phyloP scores from a whole-genome alignment of 2,329 filamentous ascomycete genomes.

The Trichoderma polysporum region DNA sequence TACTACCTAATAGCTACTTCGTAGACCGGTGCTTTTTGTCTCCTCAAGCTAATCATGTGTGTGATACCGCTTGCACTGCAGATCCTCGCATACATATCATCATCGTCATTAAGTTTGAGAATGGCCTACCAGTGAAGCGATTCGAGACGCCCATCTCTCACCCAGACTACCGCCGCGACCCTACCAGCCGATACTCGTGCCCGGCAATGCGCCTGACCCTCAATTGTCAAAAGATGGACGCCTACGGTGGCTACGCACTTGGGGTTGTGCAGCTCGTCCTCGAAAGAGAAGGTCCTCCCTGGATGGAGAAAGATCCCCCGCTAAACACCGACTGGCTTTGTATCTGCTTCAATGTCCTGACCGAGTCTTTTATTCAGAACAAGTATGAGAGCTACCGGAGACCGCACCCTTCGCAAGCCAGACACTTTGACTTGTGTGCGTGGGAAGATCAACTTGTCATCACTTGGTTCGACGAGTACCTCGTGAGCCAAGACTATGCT shows the following conservation, averaged over 20 bases:
- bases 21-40: too few relatives aligned
- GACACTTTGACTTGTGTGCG: conserved; percentile 16
- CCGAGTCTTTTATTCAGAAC: conserved; percentile 14
- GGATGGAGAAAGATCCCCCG: neutral
- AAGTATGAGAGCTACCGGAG: conserved; percentile 10
- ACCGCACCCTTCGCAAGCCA: conserved; percentile 15
- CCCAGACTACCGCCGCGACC: conserved; percentile 15
- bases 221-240: conserved; percentile 14
- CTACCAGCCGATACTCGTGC: conserved; percentile 16
- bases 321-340: conserved; percentile 14
- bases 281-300: neutral
- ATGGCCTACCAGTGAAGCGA: conserved; percentile 5
- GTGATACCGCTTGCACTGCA: neutral
- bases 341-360: conserved; percentile 21
- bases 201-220: conserved; percentile 19
- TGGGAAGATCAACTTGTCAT: conserved; percentile 22
- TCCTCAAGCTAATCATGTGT: neutral
- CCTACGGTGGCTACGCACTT: conserved; percentile 13
- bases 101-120: conserved; percentile 17
- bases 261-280: conserved; percentile 19
- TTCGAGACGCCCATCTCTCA: conserved; percentile 17
- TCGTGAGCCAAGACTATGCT: conserved; percentile 17
- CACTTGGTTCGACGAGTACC: conserved; percentile 22
- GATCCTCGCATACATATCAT: conserved; percentile 16
- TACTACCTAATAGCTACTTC: neutral